Conservation (phyloP, 257 asterid genomes). For the Coffea eugenioides region DNA sequence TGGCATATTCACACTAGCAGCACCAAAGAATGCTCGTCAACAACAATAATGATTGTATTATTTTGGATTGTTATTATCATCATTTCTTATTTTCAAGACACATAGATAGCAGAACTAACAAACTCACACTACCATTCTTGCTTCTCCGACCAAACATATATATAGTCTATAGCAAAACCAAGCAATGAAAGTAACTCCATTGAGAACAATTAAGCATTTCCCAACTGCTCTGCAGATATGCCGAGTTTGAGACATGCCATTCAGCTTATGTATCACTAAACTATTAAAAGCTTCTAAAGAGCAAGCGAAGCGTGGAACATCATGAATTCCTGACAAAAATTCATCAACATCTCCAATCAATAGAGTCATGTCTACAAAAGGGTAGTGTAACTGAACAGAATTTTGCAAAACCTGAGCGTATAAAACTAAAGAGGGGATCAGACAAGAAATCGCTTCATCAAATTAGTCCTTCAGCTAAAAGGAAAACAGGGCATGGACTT, state of each 20-base stretch:
- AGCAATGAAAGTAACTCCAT: neutral
- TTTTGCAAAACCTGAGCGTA: neutral
- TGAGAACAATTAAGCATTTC: neutral
- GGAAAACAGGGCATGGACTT: neutral
- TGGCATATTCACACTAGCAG: too few relatives aligned
- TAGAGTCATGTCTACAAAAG: neutral
- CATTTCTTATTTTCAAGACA: neutral
- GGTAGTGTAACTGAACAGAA: neutral
- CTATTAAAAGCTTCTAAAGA: neutral
- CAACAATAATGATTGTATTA: too few relatives aligned
- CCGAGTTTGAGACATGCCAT: neutral
- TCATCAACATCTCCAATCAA: neutral
- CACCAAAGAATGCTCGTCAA: too few relatives aligned
- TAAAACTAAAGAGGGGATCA: neutral
- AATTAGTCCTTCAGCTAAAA: neutral
- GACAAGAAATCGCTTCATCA: neutral
- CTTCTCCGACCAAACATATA: neutral
- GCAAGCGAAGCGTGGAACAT: neutral
- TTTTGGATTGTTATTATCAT: too few relatives aligned
- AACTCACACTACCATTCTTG: neutral
- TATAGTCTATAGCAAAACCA: neutral
- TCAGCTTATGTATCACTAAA: neutral
- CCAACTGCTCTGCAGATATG: neutral
- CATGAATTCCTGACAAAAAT: constrained; percentile 7
- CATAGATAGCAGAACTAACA: neutral